These are phyloP conservation scores for Ophiorrhiza pumila DNA, from an alignment of 257 asterid species.

Conservation along the genomic window DNA sequence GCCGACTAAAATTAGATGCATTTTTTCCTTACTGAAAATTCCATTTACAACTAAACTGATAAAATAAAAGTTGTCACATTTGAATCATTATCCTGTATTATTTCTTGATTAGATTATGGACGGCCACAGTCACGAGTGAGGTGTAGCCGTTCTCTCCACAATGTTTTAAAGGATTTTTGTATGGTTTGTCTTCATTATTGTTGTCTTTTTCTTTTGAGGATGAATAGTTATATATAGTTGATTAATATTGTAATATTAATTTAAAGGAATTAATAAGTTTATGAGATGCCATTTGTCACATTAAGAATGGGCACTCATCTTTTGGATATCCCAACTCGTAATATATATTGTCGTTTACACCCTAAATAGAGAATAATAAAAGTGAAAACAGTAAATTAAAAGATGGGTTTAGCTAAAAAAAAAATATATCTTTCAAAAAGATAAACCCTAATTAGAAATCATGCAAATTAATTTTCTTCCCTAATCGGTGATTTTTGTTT, in stretches of 20 bases:
- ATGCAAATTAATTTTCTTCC: neutral
- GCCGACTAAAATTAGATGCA: no score
- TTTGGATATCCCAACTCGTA: neutral
- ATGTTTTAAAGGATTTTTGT: neutral
- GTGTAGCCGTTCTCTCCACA: constrained; percentile 13
- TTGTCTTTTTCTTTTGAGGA: no score
- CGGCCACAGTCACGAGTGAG: neutral
- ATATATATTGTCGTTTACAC: neutral
- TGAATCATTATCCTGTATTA: neutral
- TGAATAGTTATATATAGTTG: neutral
- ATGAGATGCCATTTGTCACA: neutral
- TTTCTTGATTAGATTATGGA: neutral
- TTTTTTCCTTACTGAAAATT: no score
- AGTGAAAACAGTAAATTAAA: no score
- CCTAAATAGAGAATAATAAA: neutral
- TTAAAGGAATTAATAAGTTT: neutral
- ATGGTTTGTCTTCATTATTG: neutral
- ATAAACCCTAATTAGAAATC: neutral
- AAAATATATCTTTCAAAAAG: no score
- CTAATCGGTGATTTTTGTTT: neutral
- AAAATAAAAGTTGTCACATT: no score
- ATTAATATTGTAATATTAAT: neutral
- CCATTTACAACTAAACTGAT: no score
- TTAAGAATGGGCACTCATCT: neutral
- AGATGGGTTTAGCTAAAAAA: neutral